Evolutionary conservation across 306 rosid species (phyloP).

Genomic region (Trifolium pratense): DNA sequence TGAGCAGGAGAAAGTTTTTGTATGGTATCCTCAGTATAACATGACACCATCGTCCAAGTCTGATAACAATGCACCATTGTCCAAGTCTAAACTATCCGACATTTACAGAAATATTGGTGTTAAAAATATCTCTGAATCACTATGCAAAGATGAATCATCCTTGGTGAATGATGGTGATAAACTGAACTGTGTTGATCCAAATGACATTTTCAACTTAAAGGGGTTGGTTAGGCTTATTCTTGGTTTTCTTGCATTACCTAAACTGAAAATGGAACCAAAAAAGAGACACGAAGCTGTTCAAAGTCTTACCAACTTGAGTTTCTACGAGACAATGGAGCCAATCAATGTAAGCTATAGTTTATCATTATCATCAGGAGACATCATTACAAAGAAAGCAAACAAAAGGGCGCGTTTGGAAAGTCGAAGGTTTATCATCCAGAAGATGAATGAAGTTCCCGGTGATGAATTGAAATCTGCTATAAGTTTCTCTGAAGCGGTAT

Average conservation of each 20-base stretch:
- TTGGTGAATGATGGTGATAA: slow-evolving; percentile 23
- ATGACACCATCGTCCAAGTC: slow-evolving; percentile 35
- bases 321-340: not conserved
- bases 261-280: slow-evolving; percentile 54
- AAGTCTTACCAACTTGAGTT: not conserved
- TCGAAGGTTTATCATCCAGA: slow-evolving; percentile 48
- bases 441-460: not conserved
- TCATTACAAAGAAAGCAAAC: slow-evolving; percentile 36
- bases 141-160: slow-evolving; percentile 49
- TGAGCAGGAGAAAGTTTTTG: slow-evolving; percentile 53
- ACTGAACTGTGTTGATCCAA: slow-evolving; percentile 39
- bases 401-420: slow-evolving; percentile 53
- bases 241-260: slow-evolving; percentile 65
- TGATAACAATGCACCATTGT: slow-evolving; percentile 36
- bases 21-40: slow-evolving; percentile 67
- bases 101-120: slow-evolving; percentile 64
- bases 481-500: slow-evolving; percentile 59
- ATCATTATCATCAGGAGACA: not conserved
- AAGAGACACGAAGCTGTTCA: not conserved
- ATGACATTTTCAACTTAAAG: slow-evolving; percentile 41
- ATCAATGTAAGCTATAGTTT: not conserved
- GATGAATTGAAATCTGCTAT: not conserved
- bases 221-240: slow-evolving; percentile 64
- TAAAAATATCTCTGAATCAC: slow-evolving; percentile 59
- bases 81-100: slow-evolving; percentile 45